Conservation (phyloP, 2,329 filamentous ascomycete genomes). For the Claviceps arundinis region DNA sequence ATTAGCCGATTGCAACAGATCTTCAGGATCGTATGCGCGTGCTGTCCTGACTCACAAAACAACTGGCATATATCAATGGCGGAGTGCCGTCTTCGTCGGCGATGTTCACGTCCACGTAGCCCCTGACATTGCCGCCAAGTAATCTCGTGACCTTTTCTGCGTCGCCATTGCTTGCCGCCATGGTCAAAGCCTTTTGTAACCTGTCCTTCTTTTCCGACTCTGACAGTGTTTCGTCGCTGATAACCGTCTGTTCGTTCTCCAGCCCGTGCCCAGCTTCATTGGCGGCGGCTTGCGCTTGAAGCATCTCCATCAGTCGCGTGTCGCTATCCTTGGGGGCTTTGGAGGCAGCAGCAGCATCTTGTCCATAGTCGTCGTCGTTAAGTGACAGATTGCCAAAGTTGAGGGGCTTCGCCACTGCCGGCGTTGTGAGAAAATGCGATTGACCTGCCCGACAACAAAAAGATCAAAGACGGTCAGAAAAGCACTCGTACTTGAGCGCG, state of each 20-base stretch:
- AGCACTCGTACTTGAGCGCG: background rate
- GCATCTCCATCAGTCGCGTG: slow-evolving; percentile 83
- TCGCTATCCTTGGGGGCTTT: slow-evolving; percentile 62
- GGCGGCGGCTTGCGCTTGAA: slow-evolving; percentile 79
- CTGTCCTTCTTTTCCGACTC: slow-evolving; percentile 65
- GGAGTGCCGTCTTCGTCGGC: slow-evolving; percentile 90
- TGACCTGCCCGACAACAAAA: slow-evolving; percentile 48
- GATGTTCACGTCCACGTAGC: slow-evolving; percentile 72
- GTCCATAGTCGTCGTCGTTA: slow-evolving; percentile 65
- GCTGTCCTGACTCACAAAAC: slow-evolving; percentile 55
- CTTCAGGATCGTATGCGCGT: background rate
- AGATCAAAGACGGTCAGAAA: slow-evolving; percentile 7
- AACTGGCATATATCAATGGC: slow-evolving; percentile 95
- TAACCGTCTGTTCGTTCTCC: slow-evolving; percentile 69
- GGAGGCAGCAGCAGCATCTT: slow-evolving; percentile 29
- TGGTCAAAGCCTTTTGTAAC: slow-evolving; percentile 78
- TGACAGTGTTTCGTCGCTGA: slow-evolving; percentile 59
- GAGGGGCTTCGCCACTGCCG: slow-evolving; percentile 70
- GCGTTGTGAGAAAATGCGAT: slow-evolving; percentile 86
- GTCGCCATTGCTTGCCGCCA: slow-evolving; percentile 95
- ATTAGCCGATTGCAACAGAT: background rate
- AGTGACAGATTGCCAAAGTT: slow-evolving; percentile 72
- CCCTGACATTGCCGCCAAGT: slow-evolving; percentile 57
- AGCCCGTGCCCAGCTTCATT: slow-evolving; percentile 61
- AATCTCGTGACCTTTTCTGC: slow-evolving; percentile 66